Conservation (phyloP, 202 grass and related monocot genomes). For the Zizania palustris region DNA sequence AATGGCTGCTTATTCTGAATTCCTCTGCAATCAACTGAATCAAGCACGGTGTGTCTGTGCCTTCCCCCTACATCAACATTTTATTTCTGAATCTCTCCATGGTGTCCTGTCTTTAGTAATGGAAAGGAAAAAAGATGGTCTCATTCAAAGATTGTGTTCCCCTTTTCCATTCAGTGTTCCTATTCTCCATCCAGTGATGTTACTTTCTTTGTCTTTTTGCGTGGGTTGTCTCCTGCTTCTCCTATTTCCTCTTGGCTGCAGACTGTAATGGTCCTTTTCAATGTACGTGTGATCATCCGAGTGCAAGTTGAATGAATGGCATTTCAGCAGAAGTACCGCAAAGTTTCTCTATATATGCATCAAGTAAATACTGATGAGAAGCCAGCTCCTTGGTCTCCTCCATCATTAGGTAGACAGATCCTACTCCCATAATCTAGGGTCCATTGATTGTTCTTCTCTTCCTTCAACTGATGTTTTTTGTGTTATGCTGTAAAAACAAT, state of each 20-base stretch:
- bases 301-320: slow-evolving; percentile 31
- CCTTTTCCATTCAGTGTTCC: not conserved
- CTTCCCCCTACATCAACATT: not conserved
- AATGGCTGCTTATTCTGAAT: slow-evolving; percentile 23
- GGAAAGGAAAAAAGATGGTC: slow-evolving; percentile 28
- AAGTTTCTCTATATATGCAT: slow-evolving; percentile 18
- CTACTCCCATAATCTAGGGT: not conserved
- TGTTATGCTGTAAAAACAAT: not conserved
- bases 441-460: not conserved
- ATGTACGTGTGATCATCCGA: not conserved
- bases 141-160: slow-evolving; percentile 2
- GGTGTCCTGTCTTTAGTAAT: slow-evolving; percentile 1
- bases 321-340: slow-evolving; percentile 7
- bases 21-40: slow-evolving; percentile 6
- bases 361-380: not conserved
- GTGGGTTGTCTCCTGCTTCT: too few relatives aligned
- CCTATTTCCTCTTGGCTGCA: too few relatives aligned
- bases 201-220: slow-evolving; percentile 28
- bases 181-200: slow-evolving; percentile 8
- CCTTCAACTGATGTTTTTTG: not conserved
- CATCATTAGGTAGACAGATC: not conserved
- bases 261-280: not conserved
- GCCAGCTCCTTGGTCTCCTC: not conserved
- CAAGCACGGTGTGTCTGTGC: not conserved
- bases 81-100: not conserved